A percentile compares a stretch with the other conserved stretches of the same genome.
phyloP scores from a whole-genome alignment of 768 basidiomycete species.

The Porphyrellus cyaneotinctus region DNA sequence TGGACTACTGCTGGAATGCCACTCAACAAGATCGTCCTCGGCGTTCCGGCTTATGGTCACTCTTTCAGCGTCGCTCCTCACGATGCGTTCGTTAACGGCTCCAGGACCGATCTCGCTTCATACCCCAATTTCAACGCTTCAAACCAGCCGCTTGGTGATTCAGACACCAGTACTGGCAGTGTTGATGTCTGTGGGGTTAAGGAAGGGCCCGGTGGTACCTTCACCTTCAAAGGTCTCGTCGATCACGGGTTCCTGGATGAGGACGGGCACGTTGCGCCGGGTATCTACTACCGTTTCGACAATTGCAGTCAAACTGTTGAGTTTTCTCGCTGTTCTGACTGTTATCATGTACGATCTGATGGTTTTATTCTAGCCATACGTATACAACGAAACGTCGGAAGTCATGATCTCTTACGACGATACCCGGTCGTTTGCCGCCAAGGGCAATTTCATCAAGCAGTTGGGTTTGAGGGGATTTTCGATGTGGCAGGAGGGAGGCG shows the following conservation, averaged over 20 bases:
- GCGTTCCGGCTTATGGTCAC: constrained; percentile 80
- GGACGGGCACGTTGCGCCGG: constrained; percentile 29
- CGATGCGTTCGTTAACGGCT: constrained; percentile 35
- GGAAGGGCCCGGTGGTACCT: constrained; percentile 48
- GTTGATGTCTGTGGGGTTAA: constrained; percentile 52
- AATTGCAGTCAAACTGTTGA: constrained; percentile 69
- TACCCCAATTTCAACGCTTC: constrained; percentile 49
- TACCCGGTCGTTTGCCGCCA: constrained; percentile 51
- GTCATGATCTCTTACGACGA: constrained; percentile 68
- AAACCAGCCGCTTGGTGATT: constrained; percentile 47
- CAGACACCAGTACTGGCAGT: constrained; percentile 47
- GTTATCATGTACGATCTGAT: constrained; percentile 2
- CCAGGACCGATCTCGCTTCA: constrained; percentile 35
- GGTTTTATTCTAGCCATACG: constrained; percentile 46
- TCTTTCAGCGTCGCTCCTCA: constrained; percentile 48
- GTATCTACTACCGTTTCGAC: constrained; percentile 56
- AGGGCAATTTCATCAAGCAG: constrained; percentile 56
- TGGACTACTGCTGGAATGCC: constrained; percentile 83
- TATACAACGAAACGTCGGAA: constrained; percentile 54
- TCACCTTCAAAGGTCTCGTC: constrained; percentile 57
- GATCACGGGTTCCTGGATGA: constrained; percentile 49
- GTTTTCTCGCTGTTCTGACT: no score
- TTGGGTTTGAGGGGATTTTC: constrained; percentile 57
- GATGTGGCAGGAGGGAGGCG: constrained; percentile 71
- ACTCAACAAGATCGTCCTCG: constrained; percentile 63